Evolutionary conservation across 2,329 filamentous ascomycete genomes (phyloP), one percentile per base, ranked within the genome.

Genomic region (Alternaria conjuncta): DNA sequence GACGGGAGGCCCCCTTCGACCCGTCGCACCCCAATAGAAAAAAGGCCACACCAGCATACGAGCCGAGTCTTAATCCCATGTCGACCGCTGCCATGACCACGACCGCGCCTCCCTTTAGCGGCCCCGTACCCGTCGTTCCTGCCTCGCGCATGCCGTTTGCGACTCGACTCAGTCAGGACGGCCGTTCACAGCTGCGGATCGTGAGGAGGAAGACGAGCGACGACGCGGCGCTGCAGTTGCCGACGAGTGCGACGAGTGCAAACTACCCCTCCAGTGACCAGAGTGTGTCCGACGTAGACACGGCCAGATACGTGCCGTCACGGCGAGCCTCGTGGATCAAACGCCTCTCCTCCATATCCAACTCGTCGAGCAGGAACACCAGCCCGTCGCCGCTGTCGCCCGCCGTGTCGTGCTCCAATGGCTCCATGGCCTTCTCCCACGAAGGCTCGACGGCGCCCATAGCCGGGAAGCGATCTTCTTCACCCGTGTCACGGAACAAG

Each of bases 261-360:
- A 68, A 65, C 54, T 71, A 67, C 65, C 61, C 66, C 12, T 63
- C 72, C 26, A 64, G 61, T 54, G 74, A 76, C 13, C 66, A 68
- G 47, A 69, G 71, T 28, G 68, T 67, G 28, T 72, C 73, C 51
- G 73, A 76, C 54, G 60, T 68, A 43, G 76, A 79, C 53, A 57
- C 66, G 12, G 50, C 64, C 36, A 60, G 66, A 41, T 65, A 70
- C 55, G 56, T 71, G 45, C 79, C 83, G 51, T 67, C 74, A 47
- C 67, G 75, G 32, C 82, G 84, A 23, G 79, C 83, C 58, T 92
- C 90, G 26, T 94, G 92, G 92, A 88, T 93, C 67, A 87, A 88
- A 70, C 88, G 90, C 54, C 81, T 94, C 43, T 92, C 91, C 23
- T 83, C 88, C 47, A 86, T 90, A 23, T 90, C 90, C 20, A 91